A percentile compares a stretch with the other conserved stretches of the same genome.
Conservation (phyloP, 1,284 basidiomycete species). For the Papiliotrema fonsecae region DNA sequence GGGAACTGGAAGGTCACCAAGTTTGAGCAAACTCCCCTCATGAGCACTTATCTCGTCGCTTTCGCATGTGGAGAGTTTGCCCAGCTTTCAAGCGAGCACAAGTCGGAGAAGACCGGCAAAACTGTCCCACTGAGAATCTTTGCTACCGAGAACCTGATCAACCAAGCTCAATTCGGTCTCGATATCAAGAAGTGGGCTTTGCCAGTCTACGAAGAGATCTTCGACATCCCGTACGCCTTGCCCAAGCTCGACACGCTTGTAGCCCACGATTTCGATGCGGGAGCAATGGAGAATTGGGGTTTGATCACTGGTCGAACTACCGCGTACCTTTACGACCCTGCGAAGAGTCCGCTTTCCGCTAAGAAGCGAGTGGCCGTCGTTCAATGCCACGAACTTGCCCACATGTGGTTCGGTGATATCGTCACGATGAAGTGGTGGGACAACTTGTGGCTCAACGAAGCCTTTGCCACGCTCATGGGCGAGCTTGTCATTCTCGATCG, state of each 20-base stretch:
- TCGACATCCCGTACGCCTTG: conserved; percentile 84
- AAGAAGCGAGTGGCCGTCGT: conserved; percentile 74
- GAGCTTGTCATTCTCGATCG: conserved; percentile 83
- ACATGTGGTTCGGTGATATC: conserved; percentile 76
- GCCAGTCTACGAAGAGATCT: conserved; percentile 89
- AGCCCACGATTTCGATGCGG: conserved; percentile 83
- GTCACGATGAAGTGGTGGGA: conserved; percentile 95
- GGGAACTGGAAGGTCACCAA: conserved; percentile 68
- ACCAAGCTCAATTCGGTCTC: conserved; percentile 63
- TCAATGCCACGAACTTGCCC: conserved; percentile 54
- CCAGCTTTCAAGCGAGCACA: conserved; percentile 69
- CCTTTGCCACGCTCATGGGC: conserved; percentile 80
- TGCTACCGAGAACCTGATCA: conserved; percentile 80
- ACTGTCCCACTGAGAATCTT: conserved; percentile 81
- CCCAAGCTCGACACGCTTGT: conserved; percentile 85
- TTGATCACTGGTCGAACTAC: conserved; percentile 85
- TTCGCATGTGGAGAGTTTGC: conserved; percentile 82
- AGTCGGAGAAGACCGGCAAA: conserved; percentile 75
- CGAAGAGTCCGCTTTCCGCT: conserved; percentile 66
- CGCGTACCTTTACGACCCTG: conserved; percentile 75
- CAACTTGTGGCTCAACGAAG: conserved; percentile 66
- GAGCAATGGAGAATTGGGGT: conserved; percentile 96
- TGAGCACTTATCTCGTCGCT: conserved; percentile 89
- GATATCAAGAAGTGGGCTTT: conserved; percentile 83
- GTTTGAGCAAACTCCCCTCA: conserved; percentile 70